Conservation (phyloP, 306 rosid species). For the Nissolia schottii region DNA sequence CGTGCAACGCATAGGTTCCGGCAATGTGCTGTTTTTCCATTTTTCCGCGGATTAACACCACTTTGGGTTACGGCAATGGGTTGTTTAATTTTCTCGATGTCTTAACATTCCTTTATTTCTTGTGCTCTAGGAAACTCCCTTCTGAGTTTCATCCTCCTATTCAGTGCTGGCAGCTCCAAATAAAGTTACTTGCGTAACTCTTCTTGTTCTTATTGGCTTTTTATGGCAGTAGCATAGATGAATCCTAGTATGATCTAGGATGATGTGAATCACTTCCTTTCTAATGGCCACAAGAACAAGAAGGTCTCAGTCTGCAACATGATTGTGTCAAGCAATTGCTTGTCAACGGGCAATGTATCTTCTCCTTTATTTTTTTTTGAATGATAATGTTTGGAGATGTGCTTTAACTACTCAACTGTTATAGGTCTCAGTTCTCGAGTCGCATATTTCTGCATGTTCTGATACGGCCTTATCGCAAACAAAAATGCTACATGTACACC, state of each 20-base stretch:
- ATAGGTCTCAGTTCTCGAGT: no score
- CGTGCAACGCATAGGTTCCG: slow-evolving; percentile 1
- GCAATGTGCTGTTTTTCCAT: slow-evolving; percentile 20
- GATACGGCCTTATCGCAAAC: no score
- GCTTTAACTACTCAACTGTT: no score
- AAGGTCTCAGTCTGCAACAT: not conserved
- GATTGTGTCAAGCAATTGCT: not conserved
- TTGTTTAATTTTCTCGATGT: slow-evolving; percentile 30
- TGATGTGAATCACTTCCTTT: not conserved
- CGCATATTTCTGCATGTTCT: no score
- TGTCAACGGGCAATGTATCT: no score
- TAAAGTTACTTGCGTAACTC: not conserved
- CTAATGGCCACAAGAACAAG: not conserved
- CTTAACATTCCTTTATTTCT: not conserved
- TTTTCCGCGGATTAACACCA: not conserved
- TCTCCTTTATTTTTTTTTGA: no score
- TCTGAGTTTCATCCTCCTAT: not conserved
- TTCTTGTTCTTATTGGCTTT: slow-evolving; percentile 11
- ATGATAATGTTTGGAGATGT: no score
- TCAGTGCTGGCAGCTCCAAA: not conserved
- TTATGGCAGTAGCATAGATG: slow-evolving; percentile 11
- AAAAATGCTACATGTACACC: no score
- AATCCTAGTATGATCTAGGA: slow-evolving; percentile 3
- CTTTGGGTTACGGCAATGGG: not conserved
- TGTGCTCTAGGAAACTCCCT: not conserved